Evolutionary conservation across 2,329 filamentous ascomycete genomes (phyloP).

Genomic region (Aspergillus cejpii): DNA sequence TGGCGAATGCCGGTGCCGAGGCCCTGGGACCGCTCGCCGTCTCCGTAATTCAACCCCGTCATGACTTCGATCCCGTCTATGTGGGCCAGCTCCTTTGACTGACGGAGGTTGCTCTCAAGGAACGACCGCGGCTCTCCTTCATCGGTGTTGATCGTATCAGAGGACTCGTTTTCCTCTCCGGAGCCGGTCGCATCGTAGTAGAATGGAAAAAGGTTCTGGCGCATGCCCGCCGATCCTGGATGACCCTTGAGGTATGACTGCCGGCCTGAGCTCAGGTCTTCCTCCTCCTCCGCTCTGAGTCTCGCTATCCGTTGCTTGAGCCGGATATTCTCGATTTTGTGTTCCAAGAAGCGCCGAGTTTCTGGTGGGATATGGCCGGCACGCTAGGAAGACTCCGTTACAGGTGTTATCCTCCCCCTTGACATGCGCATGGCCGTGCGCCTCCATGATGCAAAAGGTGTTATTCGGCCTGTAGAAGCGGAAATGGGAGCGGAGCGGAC

Average conservation of each 20-base stretch:
- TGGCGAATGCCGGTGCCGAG: conserved; percentile 81
- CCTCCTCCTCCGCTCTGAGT: conserved; percentile 75
- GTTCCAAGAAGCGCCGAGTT: conserved; percentile 82
- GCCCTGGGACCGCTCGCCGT: conserved; percentile 80
- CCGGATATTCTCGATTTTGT: conserved; percentile 93
- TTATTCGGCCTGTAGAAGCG: conserved; percentile 70
- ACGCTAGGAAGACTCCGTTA: conserved; percentile 89
- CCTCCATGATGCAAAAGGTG: conserved; percentile 73
- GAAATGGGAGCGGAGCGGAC: conserved; percentile 75
- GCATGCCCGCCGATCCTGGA: conserved; percentile 36
- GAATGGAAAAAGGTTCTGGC: background rate
- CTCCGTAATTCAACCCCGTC: conserved; percentile 77
- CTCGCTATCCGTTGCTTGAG: conserved; percentile 77
- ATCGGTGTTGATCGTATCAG: conserved; percentile 29
- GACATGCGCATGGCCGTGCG: conserved; percentile 87
- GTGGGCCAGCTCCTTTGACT: conserved; percentile 68
- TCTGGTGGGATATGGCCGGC: conserved; percentile 80
- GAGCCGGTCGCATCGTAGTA: conserved; percentile 45
- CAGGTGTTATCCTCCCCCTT: conserved; percentile 64
- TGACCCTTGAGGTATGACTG: conserved; percentile 53
- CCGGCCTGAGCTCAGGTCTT: conserved; percentile 63
- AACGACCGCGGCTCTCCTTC: conserved; percentile 45
- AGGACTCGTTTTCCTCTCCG: conserved; percentile 34
- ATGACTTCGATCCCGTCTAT: conserved; percentile 89
- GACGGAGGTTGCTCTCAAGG: conserved; percentile 71